These are phyloP conservation scores for Fusarium brachygibbosum DNA, from an alignment of 2,329 filamentous ascomycete genomes.

Conservation along the genomic window DNA sequence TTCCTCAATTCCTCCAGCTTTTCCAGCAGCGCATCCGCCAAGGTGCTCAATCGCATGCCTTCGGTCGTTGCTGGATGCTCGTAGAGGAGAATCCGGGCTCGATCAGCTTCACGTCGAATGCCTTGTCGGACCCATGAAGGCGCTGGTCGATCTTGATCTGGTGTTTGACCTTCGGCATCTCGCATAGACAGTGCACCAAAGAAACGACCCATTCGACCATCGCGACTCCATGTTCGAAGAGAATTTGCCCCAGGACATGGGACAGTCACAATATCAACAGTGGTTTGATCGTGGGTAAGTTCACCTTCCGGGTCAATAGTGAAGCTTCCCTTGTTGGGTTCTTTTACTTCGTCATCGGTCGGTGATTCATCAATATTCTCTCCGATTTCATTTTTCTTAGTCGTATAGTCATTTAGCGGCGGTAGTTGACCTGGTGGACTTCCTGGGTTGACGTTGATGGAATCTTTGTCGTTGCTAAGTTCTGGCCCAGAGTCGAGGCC, in stretches of 20 bases:
- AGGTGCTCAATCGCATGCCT: conserved; percentile 56
- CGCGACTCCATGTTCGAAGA: conserved; percentile 66
- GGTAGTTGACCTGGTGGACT: conserved; percentile 45
- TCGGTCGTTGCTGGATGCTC: conserved; percentile 61
- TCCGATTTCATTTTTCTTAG: conserved; percentile 10
- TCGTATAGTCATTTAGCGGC: conserved; percentile 37
- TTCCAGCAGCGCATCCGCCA: conserved; percentile 63
- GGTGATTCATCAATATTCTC: conserved; percentile 8
- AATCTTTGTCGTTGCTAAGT: conserved; percentile 45
- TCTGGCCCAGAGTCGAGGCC: conserved; percentile 20
- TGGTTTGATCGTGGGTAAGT: conserved; percentile 64
- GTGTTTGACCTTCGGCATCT: conserved; percentile 50
- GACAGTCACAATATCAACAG: conserved; percentile 66
- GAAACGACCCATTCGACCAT: conserved; percentile 63
- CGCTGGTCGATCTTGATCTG: conserved; percentile 42
- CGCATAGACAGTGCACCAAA: conserved; percentile 60
- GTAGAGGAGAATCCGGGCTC: conserved; percentile 66
- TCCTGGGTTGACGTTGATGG: conserved; percentile 48
- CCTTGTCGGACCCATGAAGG: conserved; percentile 68
- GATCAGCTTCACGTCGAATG: conserved; percentile 62
- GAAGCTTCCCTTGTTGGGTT: conserved; percentile 46
- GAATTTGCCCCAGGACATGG: conserved; percentile 67
- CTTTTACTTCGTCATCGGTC: neutral
- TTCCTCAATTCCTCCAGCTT: conserved; percentile 56
- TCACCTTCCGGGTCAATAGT: conserved; percentile 54